A percentile compares a stretch with the other conserved stretches of the same genome.
Conservation (phyloP, 108 stramenopile species). For the Schizochytrium sp. region DNA sequence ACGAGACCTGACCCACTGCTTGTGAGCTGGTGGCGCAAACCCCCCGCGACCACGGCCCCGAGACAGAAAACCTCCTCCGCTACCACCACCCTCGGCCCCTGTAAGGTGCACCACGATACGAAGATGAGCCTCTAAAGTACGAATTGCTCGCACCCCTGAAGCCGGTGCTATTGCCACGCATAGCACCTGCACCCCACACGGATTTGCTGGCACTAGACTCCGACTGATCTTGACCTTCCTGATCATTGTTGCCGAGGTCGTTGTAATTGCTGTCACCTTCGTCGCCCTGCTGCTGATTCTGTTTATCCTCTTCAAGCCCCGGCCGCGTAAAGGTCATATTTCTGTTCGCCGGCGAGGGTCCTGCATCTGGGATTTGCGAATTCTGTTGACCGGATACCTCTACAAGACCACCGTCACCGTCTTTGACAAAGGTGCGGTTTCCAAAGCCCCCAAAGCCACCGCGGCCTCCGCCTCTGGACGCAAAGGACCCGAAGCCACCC, state of each 20-base stretch:
- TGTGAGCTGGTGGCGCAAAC: neutral
- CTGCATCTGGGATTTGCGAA: neutral
- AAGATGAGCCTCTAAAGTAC: neutral
- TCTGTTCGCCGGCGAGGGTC: neutral
- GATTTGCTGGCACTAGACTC: neutral
- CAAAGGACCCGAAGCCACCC: neutral
- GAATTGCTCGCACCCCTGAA: neutral
- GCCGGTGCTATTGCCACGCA: neutral
- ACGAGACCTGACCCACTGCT: constrained; percentile 26
- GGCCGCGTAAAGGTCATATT: constrained; percentile 24
- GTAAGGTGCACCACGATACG: neutral
- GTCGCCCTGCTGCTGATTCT: neutral
- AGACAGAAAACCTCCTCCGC: neutral
- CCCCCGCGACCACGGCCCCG: constrained; percentile 12
- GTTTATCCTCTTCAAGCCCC: neutral
- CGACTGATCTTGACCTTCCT: neutral
- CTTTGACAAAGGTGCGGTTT: constrained; percentile 40
- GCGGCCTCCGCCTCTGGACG: neutral
- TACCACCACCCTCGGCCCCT: neutral
- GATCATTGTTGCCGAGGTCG: neutral
- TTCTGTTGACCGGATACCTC: neutral
- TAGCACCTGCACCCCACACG: constrained; percentile 10
- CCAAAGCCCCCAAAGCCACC: neutral
- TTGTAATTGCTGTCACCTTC: neutral
- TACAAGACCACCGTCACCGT: neutral